Evolutionary conservation across 805 yeast genomes (phyloP).

Genomic region (Candida broadrunensis): DNA sequence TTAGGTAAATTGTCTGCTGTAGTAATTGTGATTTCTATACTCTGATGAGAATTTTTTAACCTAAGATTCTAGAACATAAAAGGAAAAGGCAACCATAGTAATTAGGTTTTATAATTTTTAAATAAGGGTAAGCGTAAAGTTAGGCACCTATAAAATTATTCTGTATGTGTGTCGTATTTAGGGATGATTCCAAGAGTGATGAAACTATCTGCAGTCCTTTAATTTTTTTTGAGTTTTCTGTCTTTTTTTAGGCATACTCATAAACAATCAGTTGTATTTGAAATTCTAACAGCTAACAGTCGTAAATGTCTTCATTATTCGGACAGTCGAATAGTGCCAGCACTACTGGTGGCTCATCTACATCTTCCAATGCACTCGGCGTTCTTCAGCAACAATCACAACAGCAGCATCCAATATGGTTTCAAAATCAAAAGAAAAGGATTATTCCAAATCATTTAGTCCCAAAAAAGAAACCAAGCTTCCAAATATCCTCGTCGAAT

Average conservation of each 20-base stretch:
- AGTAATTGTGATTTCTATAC: no score
- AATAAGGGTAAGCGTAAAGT: no score
- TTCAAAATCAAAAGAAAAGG: slow-evolving; percentile 29
- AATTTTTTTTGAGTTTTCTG: background rate
- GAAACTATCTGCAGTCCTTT: background rate
- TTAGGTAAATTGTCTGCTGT: no score
- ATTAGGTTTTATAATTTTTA: no score
- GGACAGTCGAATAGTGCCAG: slow-evolving; percentile 7
- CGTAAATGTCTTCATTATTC: slow-evolving; percentile 10
- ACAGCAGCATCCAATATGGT: slow-evolving; percentile 32
- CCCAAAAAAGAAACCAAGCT: slow-evolving; percentile 38
- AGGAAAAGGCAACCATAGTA: no score
- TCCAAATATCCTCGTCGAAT: slow-evolving; percentile 21
- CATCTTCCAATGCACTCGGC: background rate
- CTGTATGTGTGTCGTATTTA: no score
- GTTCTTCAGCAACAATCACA: slow-evolving; percentile 3
- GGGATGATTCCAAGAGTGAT: background rate
- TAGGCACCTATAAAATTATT: no score
- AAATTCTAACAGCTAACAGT: background rate
- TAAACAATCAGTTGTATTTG: no score
- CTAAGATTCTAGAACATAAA: no score
- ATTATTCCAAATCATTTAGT: slow-evolving; percentile 41
- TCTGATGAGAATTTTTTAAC: no score
- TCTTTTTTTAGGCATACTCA: no score
- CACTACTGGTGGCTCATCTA: background rate